phyloP scores from a whole-genome alignment of 495 filamentous ascomycete genomes.

The Gamarada debralockiae region DNA sequence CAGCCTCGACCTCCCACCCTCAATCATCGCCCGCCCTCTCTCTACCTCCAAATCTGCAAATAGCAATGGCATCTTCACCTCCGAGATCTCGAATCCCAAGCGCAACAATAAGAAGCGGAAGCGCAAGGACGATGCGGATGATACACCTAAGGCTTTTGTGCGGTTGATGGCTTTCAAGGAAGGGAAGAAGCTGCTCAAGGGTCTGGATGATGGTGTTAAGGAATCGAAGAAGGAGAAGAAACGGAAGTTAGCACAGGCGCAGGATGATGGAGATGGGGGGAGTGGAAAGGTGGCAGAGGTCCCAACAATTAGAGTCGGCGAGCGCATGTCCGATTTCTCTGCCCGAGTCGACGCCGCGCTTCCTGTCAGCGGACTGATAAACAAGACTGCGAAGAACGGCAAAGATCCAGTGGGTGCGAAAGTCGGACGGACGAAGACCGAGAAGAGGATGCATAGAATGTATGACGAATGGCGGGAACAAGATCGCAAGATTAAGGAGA shows the following conservation, averaged over 20 bases:
- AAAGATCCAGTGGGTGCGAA: slow-evolving; percentile 53
- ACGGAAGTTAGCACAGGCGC: slow-evolving; percentile 4
- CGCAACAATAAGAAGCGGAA: slow-evolving; percentile 36
- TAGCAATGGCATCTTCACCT: slow-evolving; percentile 25
- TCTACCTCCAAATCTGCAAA: slow-evolving; percentile 43
- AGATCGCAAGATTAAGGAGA: slow-evolving; percentile 49
- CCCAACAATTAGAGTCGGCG: no score
- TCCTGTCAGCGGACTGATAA: slow-evolving; percentile 63
- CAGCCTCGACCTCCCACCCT: slow-evolving; percentile 74
- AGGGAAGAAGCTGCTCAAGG: slow-evolving; percentile 53
- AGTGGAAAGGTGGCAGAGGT: slow-evolving; percentile 5
- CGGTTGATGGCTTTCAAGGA: slow-evolving; percentile 69
- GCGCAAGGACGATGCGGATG: slow-evolving; percentile 55
- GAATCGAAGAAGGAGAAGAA: slow-evolving; percentile 48
- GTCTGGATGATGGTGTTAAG: slow-evolving; percentile 63
- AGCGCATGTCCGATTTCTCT: slow-evolving; percentile 75
- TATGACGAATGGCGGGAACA: slow-evolving; percentile 79
- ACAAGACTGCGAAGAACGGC: slow-evolving; percentile 41
- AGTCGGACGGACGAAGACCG: slow-evolving; percentile 65
- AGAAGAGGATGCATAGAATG: slow-evolving; percentile 76
- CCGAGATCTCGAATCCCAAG: slow-evolving; percentile 15
- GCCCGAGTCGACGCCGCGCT: slow-evolving; percentile 83
- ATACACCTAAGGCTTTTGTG: slow-evolving; percentile 82
- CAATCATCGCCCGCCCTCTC: slow-evolving; percentile 64
- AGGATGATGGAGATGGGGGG: slow-evolving; percentile 17